These are phyloP conservation scores for Phlyctochytrium arcticum DNA, from an alignment of 192 early-diverging fungal species.

Conservation along the genomic window DNA sequence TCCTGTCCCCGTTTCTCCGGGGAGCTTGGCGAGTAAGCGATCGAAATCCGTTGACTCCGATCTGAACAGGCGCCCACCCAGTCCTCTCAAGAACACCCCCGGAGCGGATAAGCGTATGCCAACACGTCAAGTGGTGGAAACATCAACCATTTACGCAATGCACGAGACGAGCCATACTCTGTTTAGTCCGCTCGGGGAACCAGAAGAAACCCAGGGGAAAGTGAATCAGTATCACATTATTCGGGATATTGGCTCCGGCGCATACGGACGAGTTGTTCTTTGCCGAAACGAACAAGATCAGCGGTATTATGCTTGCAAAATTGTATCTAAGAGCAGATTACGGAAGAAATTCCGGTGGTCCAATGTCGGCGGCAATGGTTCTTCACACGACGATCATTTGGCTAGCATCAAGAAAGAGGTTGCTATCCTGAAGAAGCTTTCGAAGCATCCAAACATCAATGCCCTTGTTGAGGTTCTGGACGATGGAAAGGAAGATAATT, in stretches of 20 bases:
- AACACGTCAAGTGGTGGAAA: slow-evolving; percentile 27
- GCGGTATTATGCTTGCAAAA: slow-evolving; percentile 58
- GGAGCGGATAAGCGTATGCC: neutral
- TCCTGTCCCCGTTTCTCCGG: neutral
- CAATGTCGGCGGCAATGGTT: neutral
- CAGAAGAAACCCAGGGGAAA: slow-evolving; percentile 42
- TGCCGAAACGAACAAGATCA: slow-evolving; percentile 35
- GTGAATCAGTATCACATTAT: slow-evolving; percentile 61
- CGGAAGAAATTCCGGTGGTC: slow-evolving; percentile 50
- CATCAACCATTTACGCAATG: slow-evolving; percentile 27
- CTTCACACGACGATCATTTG: slow-evolving; percentile 17
- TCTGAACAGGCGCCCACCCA: neutral
- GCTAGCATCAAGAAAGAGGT: slow-evolving; percentile 45
- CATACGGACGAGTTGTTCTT: slow-evolving; percentile 49
- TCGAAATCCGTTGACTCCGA: slow-evolving; percentile 29
- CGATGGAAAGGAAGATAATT: slow-evolving; percentile 54
- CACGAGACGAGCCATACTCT: slow-evolving; percentile 11
- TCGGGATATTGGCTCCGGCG: slow-evolving; percentile 48
- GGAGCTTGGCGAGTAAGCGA: slow-evolving; percentile 3
- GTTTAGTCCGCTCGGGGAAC: slow-evolving; percentile 16
- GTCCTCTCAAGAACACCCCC: neutral
- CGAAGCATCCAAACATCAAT: slow-evolving; percentile 58
- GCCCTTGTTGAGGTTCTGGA: slow-evolving; percentile 56
- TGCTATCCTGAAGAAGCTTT: slow-evolving; percentile 57
- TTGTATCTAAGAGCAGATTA: slow-evolving; percentile 52